phyloP scores from a whole-genome alignment of 176 grass and related monocot species.

The Bonia amplexicaulis region DNA sequence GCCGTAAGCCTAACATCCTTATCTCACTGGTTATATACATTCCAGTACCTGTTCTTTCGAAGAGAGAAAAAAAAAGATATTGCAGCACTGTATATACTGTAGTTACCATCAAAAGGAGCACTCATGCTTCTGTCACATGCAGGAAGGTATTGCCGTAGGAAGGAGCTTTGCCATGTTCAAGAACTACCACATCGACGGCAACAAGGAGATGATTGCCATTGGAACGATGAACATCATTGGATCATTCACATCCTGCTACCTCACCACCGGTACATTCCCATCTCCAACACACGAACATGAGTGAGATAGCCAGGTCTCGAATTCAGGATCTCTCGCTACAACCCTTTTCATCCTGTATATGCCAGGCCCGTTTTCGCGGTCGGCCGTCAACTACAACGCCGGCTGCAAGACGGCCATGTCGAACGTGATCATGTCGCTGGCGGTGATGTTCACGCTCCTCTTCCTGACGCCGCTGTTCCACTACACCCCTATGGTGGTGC shows the following conservation, averaged over 20 bases:
- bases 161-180: constrained; percentile 96
- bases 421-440: constrained; percentile 81
- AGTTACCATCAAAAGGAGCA: background rate
- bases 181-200: constrained; percentile 96
- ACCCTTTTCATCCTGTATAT: background rate
- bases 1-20: constrained; percentile 48
- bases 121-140: background rate
- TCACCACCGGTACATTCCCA: constrained; percentile 58
- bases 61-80: background rate
- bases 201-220: constrained; percentile 98
- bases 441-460: constrained; percentile 82
- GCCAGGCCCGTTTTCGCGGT: constrained; percentile 71
- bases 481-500: constrained; percentile 95
- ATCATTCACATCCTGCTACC: constrained; percentile 89
- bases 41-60: background rate
- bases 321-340: background rate
- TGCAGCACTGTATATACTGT: background rate
- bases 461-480: constrained; percentile 91
- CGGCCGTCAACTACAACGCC: constrained; percentile 92
- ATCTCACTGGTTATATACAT: background rate
- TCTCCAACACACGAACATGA: background rate
- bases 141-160: constrained; percentile 97
- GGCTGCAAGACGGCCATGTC: constrained; percentile 98
- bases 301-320: background rate
- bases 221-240: constrained; percentile 89